Base-by-base conservation (phyloP, 805 yeast species). In the Aciculoconidium aculeatum region DNA sequence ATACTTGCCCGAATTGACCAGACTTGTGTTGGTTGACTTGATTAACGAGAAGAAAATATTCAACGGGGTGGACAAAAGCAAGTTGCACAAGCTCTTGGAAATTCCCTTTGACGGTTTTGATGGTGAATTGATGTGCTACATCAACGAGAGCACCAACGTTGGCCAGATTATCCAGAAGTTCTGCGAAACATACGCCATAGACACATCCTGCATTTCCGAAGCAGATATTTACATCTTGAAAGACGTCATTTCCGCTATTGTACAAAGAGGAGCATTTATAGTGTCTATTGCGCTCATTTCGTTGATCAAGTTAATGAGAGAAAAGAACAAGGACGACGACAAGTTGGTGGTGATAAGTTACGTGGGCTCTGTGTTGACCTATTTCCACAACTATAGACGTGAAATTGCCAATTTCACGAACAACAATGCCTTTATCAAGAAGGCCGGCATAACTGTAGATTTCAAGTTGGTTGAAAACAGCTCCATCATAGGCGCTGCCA, bases 401-500 rank as follows among this genome's bases (percentile, higher is more conserved):
- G 38, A 54, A 40, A 55, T 57, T 14, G 26, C 35, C 15, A 21
- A 30, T 9, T 41, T 30, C 20, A 48, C 48, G 24, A 50, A 51
- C 30, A 43, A 47, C 19, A 42, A 55, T 39, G 48, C 46, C 4
- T 47, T 41, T 10, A 41, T 47, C 4, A 31, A 37, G 15, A 31
- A 43, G 3, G 42, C 54, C 34, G 53, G 62, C 7, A 51, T 55
- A 6, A 31, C 36, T n/a, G 54, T 71, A 10, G 52, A 53, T 13
- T 55, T 72, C 28, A 53, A 48, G 30, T 52, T 58, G 24, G 51
- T 70, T 15, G 65, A 61, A 11, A 58, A 72, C 37, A 67, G 74
- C 30, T 64, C 72, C 10, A 53, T 72, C 6, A 51, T 70, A 17
- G 79, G 79, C 4, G 73, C 76, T 15, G 77, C 74, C 8, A 65